Evolutionary conservation across 495 filamentous ascomycete genomes (phyloP), one percentile per base, ranked within the genome.

Genomic region (Tetracladium setigerum): DNA sequence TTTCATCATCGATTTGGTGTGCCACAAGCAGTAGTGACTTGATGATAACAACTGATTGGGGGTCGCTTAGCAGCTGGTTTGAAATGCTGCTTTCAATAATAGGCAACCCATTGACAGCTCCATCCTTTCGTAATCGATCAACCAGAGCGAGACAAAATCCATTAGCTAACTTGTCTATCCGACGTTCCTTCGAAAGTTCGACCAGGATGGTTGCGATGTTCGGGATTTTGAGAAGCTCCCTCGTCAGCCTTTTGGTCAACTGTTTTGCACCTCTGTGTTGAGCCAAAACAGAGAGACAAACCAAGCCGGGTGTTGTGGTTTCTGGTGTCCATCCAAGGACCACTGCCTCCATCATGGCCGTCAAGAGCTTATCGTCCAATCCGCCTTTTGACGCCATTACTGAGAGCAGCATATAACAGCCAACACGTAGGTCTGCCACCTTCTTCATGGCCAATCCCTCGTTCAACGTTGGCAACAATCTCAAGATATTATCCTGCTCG

Each of bases 361-460:
- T 70, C 19, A 96, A 64, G 4, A 88, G 75, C 40, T 75, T 76
- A 53, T 95, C 87, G 19, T 83, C 75, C 13, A 96, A 72, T 17
- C 71, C 69, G 8, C 81, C 78, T 61, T 95, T 97, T 16, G 87
- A 81, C 8, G 82, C 89, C 43, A 97, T 69, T 44, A 96, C 77
- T 0, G 86, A 81, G 18, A 87, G 72, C 19, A 96, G 77, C 87
- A 95, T 95, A 59, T 95, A 96, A 56, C 82, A 88, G 16, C 83
- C 88, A 51, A 91, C 74, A 40, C 87, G 79, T 34, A 95, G 68
- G 44, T 91, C 84, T 0, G 87, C 76, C 0, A 81, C 73, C 27
- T 82, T 76, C 49, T 81, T 80, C 68, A 90, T 76, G 11, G 76
- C 71, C 38, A 97, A 73, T 5, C 79, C 83, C 40, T 86, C 78